Base-by-base conservation (phyloP, 768 basidiomycete genomes). In the Trametes meyenii region DNA sequence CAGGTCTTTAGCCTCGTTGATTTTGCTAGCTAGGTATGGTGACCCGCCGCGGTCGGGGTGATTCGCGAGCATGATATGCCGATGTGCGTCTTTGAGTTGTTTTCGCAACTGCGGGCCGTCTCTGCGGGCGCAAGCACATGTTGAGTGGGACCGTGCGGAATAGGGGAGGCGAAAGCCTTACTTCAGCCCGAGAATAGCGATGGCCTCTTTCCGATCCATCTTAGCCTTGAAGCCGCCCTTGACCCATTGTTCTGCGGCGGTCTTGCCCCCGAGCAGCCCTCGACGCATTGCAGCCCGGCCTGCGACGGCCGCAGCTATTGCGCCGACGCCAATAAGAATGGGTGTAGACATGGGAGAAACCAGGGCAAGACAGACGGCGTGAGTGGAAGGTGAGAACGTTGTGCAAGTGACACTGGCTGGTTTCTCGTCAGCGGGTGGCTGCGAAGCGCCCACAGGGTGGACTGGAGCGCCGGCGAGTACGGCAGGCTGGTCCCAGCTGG, bases 1-100 rank as follows among this genome's bases (percentile, higher is more conserved):
- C 59, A 96, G 66, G 69, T 94, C 96, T 73, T 97, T 98, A 0
- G 96, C 97, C 72, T 99, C 97, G 75, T 99, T 99, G 64, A 98
- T 96, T 82, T 99, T 98, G 70, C 94, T 95, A 13, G 97, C 96
- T 51, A 98, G 78, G 75, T 98, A 99, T 7, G 97, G 97, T n/a
- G 95, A 92, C 33, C 97, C 97, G 36, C 97, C 97, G 63, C 97
- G 83, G 79, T 99, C 97, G 12, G 97, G 97, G 77, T 99, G 97
- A 76, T 99, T 99, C 29, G 94, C 92, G 52, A 98, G 83, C 97
- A 99, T 99, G 67, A 99, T 92, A 39, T 90, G 85, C 57, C 96
- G 87, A 76, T 99, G 97, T 0, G 97, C 95, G 68, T 98, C 96
- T 77, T 98, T 98, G 60, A 98, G 73, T 73, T 81, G 86, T 55